A percentile compares a stretch with the other conserved stretches of the same genome.
Evolutionary conservation across 1,139 yeast species (phyloP).

Genomic region (Candida sanyaensis): DNA sequence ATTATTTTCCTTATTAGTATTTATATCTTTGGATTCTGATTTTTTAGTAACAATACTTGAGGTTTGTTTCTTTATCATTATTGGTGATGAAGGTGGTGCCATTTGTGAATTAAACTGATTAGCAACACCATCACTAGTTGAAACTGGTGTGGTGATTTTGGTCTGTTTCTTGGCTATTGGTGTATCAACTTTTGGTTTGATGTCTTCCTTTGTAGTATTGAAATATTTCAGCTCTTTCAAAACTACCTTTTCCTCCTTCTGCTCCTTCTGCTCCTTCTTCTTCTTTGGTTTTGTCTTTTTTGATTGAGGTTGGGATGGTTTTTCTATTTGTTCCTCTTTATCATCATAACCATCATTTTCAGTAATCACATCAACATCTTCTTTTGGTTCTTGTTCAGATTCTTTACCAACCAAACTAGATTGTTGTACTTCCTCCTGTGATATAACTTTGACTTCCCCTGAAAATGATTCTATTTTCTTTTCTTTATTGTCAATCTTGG

Average conservation of each 20-base stretch:
- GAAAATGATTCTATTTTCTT: neutral
- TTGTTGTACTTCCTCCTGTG: too few relatives aligned
- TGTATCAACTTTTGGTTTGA: neutral
- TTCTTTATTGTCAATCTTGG: neutral
- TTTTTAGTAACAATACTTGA: neutral
- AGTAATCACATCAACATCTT: too few relatives aligned
- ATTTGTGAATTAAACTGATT: neutral
- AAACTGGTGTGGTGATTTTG: neutral
- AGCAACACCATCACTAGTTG: too few relatives aligned
- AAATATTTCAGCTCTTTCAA: neutral
- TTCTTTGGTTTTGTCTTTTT: too few relatives aligned
- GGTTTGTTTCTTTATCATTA: neutral
- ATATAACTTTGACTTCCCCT: neutral
- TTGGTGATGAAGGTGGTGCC: neutral
- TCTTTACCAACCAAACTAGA: too few relatives aligned
- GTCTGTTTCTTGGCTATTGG: neutral
- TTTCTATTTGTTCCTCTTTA: too few relatives aligned
- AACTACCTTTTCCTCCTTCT: neutral
- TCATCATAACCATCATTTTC: too few relatives aligned
- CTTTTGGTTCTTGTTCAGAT: too few relatives aligned
- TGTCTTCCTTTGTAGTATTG: neutral
- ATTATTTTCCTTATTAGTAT: conserved; percentile 1
- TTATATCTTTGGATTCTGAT: neutral
- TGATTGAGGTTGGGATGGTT: too few relatives aligned
- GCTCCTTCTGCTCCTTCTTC: too few relatives aligned